Evolutionary conservation across 2,329 filamentous ascomycete species (phyloP), one percentile per base, ranked within the genome.

Genomic region (Hymenoscyphus scutula): DNA sequence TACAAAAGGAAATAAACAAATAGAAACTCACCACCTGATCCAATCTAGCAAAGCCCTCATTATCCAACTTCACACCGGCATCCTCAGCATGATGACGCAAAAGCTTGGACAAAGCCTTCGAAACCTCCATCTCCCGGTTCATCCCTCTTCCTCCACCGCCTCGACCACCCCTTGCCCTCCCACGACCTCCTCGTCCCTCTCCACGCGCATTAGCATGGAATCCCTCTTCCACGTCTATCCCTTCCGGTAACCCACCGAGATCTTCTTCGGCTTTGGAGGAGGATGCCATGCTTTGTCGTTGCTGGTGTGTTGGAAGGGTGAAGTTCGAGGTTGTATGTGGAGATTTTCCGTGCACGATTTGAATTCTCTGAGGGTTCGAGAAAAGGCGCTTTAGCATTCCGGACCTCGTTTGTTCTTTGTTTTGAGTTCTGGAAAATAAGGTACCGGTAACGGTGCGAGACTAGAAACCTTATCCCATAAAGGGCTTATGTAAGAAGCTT

Each of bases 1-100:
- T 37, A 10, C 13, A 10, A 37, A 37, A 5, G 17, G n/a, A 15
- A 6, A 19, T 10, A 23, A 23, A 45, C n/a, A 57, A 54, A 27
- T 58, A 54, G 23, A 60, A 57, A 81, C 84, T 81, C 72, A 87
- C 84, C 73, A 88, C 86, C 62, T 77, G 75, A 67, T 85, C 81
- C 62, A 88, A 73, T 53, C 79, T 76, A 51, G 84, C 86, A 72
- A 78, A 89, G 0, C 87, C 87, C 70, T 86, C 84, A 1, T 69
- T 75, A 70, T 89, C 85, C 7, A 88, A 79, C 69, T 74, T 69
- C 55, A 89, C 78, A 3, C 85, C 84, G 23, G 82, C 85, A 45
- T 80, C 81, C 58, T 76, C 75, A 62, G 74, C 72, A 67, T 73
- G 69, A 70, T 73, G 74, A 51, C 74, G 68, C 58, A 75, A 63